These are phyloP conservation scores for Linanthus parryae DNA, from an alignment of 148 eudicot species.

Conservation along the genomic window DNA sequence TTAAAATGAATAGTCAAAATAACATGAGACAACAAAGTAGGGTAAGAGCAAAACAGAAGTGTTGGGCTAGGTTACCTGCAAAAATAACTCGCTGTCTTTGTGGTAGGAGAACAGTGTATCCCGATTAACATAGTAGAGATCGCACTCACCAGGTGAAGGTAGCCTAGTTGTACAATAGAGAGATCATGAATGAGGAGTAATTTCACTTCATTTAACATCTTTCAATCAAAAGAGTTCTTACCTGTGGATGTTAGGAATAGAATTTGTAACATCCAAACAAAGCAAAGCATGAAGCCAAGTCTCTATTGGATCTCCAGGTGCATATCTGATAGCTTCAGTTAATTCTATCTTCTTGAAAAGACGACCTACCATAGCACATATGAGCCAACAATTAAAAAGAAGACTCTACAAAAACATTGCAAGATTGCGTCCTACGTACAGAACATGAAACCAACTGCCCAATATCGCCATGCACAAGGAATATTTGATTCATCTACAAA, in stretches of 20 bases:
- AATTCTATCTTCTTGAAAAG: constrained; percentile 81
- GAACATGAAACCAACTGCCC: no score
- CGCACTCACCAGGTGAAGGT: constrained; percentile 75
- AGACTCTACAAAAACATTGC: no score
- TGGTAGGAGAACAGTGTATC: constrained; percentile 97
- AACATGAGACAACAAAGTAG: neutral
- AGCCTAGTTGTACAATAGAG: constrained; percentile 35
- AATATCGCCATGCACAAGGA: no score
- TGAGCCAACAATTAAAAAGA: no score
- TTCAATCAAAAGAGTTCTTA: constrained; percentile 14
- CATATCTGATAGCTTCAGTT: constrained; percentile 88
- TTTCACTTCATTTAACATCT: neutral
- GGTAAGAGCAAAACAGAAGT: neutral
- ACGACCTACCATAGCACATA: constrained; percentile 73
- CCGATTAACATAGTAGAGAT: constrained; percentile 91
- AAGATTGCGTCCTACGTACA: no score
- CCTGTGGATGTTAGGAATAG: constrained; percentile 82
- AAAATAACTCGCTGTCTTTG: constrained; percentile 83
- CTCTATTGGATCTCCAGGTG: constrained; percentile 86
- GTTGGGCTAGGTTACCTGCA: constrained; percentile 51
- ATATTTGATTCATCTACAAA: no score
- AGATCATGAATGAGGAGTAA: constrained; percentile 9
- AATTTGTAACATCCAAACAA: constrained; percentile 82
- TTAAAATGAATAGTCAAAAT: constrained; percentile 8
- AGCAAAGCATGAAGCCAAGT: constrained; percentile 83